Conservation (phyloP, 2,329 filamentous ascomycete species). For the Aspergillus sclerotialis region DNA sequence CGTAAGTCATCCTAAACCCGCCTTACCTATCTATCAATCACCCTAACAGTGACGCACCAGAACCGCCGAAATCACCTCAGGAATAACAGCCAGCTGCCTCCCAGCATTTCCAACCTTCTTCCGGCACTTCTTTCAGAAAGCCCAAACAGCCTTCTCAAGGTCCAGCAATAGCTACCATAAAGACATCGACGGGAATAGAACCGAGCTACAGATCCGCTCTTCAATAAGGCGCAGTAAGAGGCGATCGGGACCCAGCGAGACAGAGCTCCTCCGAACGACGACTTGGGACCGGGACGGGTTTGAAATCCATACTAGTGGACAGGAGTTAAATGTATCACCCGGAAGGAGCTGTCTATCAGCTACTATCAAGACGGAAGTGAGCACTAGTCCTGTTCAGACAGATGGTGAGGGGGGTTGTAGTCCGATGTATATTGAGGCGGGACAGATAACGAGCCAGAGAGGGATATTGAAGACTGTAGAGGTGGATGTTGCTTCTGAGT, state of each 20-base stretch:
- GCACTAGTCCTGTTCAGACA: background rate
- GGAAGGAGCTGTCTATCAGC: background rate
- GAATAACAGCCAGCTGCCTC: constrained; percentile 17
- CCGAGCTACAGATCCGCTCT: background rate
- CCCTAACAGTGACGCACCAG: too few species aligned
- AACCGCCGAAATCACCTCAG: constrained; percentile 18
- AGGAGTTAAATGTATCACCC: background rate
- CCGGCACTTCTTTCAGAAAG: constrained; percentile 14
- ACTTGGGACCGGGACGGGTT: background rate
- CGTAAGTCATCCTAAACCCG: constrained; percentile 15
- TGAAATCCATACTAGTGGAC: background rate
- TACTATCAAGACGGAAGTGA: background rate
- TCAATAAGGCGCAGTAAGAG: background rate
- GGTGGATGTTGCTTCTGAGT: constrained; percentile 15
- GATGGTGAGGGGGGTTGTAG: too few species aligned
- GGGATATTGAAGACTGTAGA: constrained; percentile 16
- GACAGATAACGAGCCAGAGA: background rate
- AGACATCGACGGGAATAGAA: background rate
- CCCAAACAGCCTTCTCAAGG: constrained; percentile 4
- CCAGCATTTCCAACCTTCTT: constrained; percentile 16
- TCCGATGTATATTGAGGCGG: too few species aligned
- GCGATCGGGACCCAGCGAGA: background rate
- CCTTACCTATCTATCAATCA: too few species aligned
- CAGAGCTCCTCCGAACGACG: background rate
- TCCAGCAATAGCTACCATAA: constrained; percentile 1